A percentile compares a stretch with the other conserved stretches of the same genome.
Evolutionary conservation across 352 stramenopile species (phyloP).

Genomic region (Poterioochromonas sp.): DNA sequence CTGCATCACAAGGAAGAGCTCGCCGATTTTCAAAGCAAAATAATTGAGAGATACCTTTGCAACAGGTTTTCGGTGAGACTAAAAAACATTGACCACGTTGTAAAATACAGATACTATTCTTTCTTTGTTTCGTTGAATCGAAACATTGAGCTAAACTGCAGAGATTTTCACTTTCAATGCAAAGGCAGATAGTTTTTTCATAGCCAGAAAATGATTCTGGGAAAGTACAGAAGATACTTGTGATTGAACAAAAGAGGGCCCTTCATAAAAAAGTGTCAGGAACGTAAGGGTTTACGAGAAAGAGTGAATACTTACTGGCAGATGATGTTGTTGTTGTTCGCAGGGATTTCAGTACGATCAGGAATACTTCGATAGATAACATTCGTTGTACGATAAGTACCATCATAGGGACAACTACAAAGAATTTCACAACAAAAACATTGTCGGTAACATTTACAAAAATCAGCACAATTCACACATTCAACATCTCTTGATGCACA

Average conservation of each 20-base stretch:
- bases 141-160: not conserved
- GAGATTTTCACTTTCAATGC: not conserved
- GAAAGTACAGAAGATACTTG: not conserved
- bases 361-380: not conserved
- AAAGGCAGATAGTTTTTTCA: not conserved
- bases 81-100: not conserved
- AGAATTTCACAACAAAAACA: slow-evolving; percentile 16
- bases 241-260: not conserved
- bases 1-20: not conserved
- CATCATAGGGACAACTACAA: not conserved
- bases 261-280: not conserved
- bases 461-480: not conserved
- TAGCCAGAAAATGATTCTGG: not conserved
- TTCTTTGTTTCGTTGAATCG: not conserved
- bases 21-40: not conserved
- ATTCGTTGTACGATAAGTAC: not conserved
- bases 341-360: not conserved
- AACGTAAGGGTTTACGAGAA: not conserved
- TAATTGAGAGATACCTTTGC: not conserved
- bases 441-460: slow-evolving; percentile 15
- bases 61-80: not conserved
- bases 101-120: not conserved
- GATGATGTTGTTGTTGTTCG: not conserved
- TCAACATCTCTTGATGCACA: not conserved
- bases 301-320: not conserved